These are phyloP conservation scores for Paxillus rubicundulus DNA, from an alignment of 768 basidiomycete genomes.

Conservation along the genomic window DNA sequence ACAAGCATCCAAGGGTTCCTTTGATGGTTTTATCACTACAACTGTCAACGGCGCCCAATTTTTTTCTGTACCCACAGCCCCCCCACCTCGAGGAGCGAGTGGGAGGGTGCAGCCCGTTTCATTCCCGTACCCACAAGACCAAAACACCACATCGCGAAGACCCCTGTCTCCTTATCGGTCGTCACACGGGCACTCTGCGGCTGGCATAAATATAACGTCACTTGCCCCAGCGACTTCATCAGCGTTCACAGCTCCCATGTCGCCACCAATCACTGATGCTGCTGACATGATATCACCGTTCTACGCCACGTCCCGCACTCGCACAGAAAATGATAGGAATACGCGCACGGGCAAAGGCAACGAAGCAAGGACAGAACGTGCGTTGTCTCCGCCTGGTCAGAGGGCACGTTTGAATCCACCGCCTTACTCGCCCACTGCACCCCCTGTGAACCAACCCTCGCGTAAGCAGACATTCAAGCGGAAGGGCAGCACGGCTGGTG, in stretches of 20 bases:
- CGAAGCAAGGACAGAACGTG: constrained; percentile 4
- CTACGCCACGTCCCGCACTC: constrained; percentile 6
- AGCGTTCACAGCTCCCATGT: neutral
- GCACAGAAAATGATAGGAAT: neutral
- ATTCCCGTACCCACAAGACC: neutral
- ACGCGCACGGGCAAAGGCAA: neutral
- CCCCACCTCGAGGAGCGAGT: neutral
- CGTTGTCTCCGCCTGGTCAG: constrained; percentile 1
- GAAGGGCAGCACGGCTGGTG: constrained; percentile 5
- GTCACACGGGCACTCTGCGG: constrained; percentile 9
- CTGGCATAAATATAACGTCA: constrained; percentile 4
- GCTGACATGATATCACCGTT: constrained; percentile 26
- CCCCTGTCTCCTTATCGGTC: no score
- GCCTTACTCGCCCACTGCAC: constrained; percentile 14
- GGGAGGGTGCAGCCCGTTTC: neutral
- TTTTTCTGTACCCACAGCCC: neutral
- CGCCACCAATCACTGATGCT: constrained; percentile 11
- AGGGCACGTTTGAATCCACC: constrained; percentile 28
- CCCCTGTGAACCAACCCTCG: neutral
- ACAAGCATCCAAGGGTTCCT: neutral
- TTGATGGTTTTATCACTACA: neutral
- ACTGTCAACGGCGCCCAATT: neutral
- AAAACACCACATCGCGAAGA: neutral
- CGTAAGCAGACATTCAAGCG: constrained; percentile 1
- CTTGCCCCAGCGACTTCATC: neutral